Evolutionary conservation across 2,329 filamentous ascomycete genomes (phyloP).

Genomic region (Fusarium guadeloupense): DNA sequence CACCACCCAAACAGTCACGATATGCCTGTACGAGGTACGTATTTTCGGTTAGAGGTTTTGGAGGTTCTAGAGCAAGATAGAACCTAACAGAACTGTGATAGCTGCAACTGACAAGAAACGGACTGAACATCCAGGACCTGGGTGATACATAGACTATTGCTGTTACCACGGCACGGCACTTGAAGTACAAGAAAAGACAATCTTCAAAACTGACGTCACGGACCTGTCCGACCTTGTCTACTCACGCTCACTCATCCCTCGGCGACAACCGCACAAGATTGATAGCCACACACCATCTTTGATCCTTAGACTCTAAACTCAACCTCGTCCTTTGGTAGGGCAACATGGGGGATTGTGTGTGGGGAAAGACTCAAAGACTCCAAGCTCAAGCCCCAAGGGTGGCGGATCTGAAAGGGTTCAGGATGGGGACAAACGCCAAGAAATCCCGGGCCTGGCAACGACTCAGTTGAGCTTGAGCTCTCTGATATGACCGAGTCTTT

Average conservation of each 20-base stretch:
- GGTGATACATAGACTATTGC: not conserved
- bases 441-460: slow-evolving; percentile 29
- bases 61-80: slow-evolving; percentile 14
- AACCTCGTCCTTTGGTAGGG: slow-evolving; percentile 7
- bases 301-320: not conserved
- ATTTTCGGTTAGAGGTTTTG: not conserved
- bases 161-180: not conserved
- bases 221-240: slow-evolving; percentile 12
- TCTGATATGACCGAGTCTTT: slow-evolving; percentile 21
- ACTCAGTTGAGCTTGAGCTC: slow-evolving; percentile 21
- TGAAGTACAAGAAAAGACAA: slow-evolving; percentile 16
- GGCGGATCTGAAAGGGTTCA: slow-evolving; percentile 34
- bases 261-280: slow-evolving; percentile 18
- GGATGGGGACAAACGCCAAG: slow-evolving; percentile 33
- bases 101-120: not conserved
- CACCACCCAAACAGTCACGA: slow-evolving; percentile 36
- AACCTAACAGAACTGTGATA: slow-evolving; percentile 7
- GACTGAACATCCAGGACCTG: not conserved
- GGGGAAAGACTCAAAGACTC: slow-evolving; percentile 28
- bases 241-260: slow-evolving; percentile 1
- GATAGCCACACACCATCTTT: slow-evolving; percentile 25
- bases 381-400: too few species aligned
- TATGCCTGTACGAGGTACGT: slow-evolving; percentile 12
- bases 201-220: slow-evolving; percentile 30
- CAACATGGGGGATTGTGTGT: slow-evolving; percentile 15